Base-by-base conservation (phyloP, 768 basidiomycete species). In the Trametes sanguinea region DNA sequence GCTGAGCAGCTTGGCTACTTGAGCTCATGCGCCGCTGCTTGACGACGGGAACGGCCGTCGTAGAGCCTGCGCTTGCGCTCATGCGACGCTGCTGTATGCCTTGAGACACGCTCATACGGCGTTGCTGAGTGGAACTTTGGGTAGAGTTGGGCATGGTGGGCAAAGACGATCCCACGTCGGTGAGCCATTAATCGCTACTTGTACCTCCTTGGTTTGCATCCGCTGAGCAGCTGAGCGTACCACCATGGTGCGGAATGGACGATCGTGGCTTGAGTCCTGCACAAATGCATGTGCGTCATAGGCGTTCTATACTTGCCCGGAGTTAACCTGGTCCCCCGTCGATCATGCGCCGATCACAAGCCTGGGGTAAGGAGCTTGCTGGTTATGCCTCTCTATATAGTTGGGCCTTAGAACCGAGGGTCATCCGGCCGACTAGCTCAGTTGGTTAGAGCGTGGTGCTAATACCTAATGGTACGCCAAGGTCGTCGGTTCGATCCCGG, bases 381-480 rank as follows among this genome's bases (percentile, higher is more conserved):
- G 22, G 22, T 22, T 22, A 22, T 22, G 22, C 22, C 22, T 22
- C 22, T 22, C 22, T 22, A 22, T 22, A 22, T 22, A 22, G 22
- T 22, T 22, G 22, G 22, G 22, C 22, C 22, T 22, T 22, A 22
- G 22, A 22, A n/a, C 5, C 2, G n/a, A 10, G 30, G 1, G 9
- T 50, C 1, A 32, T 5, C 64, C 51, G 87, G 88, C 87, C 87
- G 88, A 85, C 86, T 90, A 89, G 88, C 89, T 90, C 88, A 90
- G 89, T 79, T 90, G 89, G 89, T 90, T 90, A 89, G 88, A 90
- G 88, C 88, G 88, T 89, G 85, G 87, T 88, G 85, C 88, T 89
- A 89, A 87, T 86, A 82, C 22, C 22, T 22, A 22, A 22, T 22
- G 22, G 22, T 22, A 62, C 52, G 51, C 51, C 56, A 46, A 47